Conservation (phyloP, 345 rosid species). For the Rhizophora mangle region DNA sequence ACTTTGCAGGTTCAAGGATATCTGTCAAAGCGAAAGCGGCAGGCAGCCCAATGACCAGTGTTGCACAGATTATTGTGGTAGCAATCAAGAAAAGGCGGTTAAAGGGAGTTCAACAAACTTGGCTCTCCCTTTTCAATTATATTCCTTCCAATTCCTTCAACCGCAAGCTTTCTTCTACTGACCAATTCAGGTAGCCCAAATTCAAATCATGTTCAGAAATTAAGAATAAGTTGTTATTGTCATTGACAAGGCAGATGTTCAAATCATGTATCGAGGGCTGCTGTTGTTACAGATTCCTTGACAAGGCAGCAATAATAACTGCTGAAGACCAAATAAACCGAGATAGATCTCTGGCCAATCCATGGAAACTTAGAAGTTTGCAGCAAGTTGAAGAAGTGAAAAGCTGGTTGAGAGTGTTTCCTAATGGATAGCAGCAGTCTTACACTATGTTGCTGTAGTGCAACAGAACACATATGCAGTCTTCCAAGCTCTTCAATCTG, state of each 20-base stretch:
- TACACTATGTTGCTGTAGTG: conserved; percentile 28
- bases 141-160: conserved; percentile 39
- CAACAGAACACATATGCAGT: conserved; percentile 45
- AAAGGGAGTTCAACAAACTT: conserved; percentile 27
- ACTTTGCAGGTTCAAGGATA: conserved; percentile 53
- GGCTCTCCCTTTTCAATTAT: conserved; percentile 33
- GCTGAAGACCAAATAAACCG: conserved; percentile 29
- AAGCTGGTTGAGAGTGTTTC: conserved; percentile 45
- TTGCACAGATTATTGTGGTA: conserved; percentile 33
- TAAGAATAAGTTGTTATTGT: neutral
- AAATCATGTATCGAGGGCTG: neutral
- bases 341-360: conserved; percentile 45
- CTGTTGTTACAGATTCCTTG: conserved; percentile 26
- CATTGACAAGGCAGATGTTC: too few species aligned
- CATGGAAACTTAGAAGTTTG: conserved; percentile 50
- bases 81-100: conserved; percentile 30
- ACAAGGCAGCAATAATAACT: conserved; percentile 46
- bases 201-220: neutral
- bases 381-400: conserved; percentile 58
- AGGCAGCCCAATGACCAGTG: conserved; percentile 72
- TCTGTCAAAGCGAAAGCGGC: conserved; percentile 72
- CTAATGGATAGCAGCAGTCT: conserved; percentile 35
- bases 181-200: conserved; percentile 43
- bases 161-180: conserved; percentile 38
- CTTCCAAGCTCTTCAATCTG: conserved; percentile 47